phyloP scores from a whole-genome alignment of 2,329 filamentous ascomycete genomes.

The Phialocephala subalpina region DNA sequence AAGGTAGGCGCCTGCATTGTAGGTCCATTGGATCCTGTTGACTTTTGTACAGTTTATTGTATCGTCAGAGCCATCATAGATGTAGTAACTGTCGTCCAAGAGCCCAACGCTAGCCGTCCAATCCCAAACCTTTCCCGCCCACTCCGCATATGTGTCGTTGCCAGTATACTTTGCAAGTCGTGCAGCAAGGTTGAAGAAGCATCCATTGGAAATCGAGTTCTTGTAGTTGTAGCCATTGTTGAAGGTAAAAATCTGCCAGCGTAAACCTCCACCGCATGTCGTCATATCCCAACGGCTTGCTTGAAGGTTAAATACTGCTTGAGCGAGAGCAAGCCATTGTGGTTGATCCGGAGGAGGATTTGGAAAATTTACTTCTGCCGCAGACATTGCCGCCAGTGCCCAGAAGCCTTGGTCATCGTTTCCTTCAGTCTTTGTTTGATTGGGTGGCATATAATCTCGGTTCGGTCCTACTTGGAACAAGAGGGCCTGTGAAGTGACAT shows the following conservation, averaged over 20 bases:
- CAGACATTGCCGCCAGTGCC: slow-evolving; percentile 74
- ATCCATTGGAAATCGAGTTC: slow-evolving; percentile 69
- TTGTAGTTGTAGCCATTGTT: slow-evolving; percentile 86
- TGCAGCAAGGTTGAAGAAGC: slow-evolving; percentile 69
- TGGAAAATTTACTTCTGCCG: slow-evolving; percentile 71
- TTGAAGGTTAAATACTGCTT: slow-evolving; percentile 85
- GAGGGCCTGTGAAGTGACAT: slow-evolving; percentile 71
- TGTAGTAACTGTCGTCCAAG: slow-evolving; percentile 64
- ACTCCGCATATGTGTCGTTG: slow-evolving; percentile 79
- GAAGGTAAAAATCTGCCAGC: slow-evolving; percentile 87
- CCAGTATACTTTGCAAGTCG: slow-evolving; percentile 80
- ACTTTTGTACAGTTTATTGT: slow-evolving; percentile 64
- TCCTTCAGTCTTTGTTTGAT: slow-evolving; percentile 72
- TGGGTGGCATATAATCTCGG: slow-evolving; percentile 80
- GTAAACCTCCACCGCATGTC: slow-evolving; percentile 76
- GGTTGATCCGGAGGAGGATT: slow-evolving; percentile 64
- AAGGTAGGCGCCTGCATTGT: slow-evolving; percentile 73
- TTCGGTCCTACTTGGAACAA: slow-evolving; percentile 77
- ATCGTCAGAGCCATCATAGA: slow-evolving; percentile 70
- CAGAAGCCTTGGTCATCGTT: slow-evolving; percentile 83
- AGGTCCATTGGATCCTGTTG: slow-evolving; percentile 71
- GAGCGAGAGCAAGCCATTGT: slow-evolving; percentile 75
- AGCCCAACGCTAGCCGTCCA: slow-evolving; percentile 68
- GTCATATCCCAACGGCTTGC: slow-evolving; percentile 74
- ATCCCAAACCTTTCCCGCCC: slow-evolving; percentile 77